Percentiles rank a stretch among this genome's conserved stretches.
Conservation (phyloP, 2,329 filamentous ascomycete genomes). For the Ambrosiella cleistominuta region DNA sequence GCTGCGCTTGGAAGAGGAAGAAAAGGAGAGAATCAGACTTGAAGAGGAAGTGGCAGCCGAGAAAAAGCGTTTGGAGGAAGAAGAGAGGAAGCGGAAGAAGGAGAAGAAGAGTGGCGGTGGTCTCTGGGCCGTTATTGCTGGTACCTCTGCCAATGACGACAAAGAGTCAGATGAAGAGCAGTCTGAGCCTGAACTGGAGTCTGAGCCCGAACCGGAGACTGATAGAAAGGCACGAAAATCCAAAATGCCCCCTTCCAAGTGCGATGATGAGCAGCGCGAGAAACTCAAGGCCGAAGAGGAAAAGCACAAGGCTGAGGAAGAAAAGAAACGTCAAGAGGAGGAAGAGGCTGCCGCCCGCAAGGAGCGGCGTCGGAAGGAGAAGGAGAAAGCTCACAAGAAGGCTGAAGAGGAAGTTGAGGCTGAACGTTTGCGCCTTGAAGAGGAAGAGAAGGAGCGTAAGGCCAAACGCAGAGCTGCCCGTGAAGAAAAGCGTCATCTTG, state of each 20-base stretch:
- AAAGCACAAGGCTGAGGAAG: slow-evolving; percentile 16
- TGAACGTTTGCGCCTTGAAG: slow-evolving; percentile 13
- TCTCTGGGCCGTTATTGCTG: slow-evolving; percentile 3
- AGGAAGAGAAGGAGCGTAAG: slow-evolving; percentile 16
- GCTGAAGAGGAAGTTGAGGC: slow-evolving; percentile 13
- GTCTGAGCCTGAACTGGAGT: not conserved
- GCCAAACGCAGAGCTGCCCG: slow-evolving; percentile 12
- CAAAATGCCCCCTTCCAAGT: slow-evolving; percentile 17
- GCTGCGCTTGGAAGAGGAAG: slow-evolving; percentile 11
- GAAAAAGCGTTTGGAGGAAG: slow-evolving; percentile 16
- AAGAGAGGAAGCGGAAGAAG: slow-evolving; percentile 19
- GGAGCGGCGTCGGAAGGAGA: slow-evolving; percentile 7
- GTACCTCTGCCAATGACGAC: slow-evolving; percentile 12
- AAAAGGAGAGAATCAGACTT: not conserved
- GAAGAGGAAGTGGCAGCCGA: slow-evolving; percentile 9
- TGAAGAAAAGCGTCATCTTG: slow-evolving; percentile 19
- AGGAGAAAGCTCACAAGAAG: slow-evolving; percentile 15
- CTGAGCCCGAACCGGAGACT: slow-evolving; percentile 10
- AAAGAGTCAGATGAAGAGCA: slow-evolving; percentile 14
- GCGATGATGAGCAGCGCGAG: slow-evolving; percentile 15
- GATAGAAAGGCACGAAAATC: slow-evolving; percentile 22
- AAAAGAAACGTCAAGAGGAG: slow-evolving; percentile 16
- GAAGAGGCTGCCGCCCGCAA: slow-evolving; percentile 16
- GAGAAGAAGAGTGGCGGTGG: slow-evolving; percentile 18
- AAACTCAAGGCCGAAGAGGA: slow-evolving; percentile 15